Base-by-base conservation (phyloP, 2,329 filamentous ascomycete species). In the Paecilomyces niveus region DNA sequence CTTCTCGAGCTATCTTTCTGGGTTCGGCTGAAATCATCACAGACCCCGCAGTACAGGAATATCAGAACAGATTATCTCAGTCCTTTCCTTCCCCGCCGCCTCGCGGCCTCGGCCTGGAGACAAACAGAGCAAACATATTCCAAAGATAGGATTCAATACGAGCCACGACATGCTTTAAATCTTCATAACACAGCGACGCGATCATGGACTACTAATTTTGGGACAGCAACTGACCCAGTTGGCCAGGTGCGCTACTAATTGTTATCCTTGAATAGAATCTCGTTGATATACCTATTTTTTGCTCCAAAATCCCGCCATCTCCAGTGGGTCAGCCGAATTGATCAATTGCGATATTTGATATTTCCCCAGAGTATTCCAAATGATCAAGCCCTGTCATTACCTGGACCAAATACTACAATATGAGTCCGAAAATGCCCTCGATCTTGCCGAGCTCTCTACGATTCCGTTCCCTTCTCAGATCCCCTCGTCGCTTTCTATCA, bases 381-480 rank as follows among this genome's bases (percentile, higher is more conserved):
- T n/a, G 15, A 18, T 18, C 15, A n/a, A 45, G 15, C n/a, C 35
- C 8, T 29, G 26, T 45, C 15, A 18, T 45, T 18, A 45, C 4
- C 9, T 18, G 4, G 15, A 18, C 21, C n/a, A 45, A 45, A 45
- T 45, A n/a, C 39, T 45, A 24, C 9, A 52, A 52, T 13, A 52
- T 52, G 50, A 13, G 18, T 6, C 13, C 22, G 10, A 52, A 9
- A 31, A 15, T 3, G 21, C 11, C 13, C 22, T 29, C 54, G 15
- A 9, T 45, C 3, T 26, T 24, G 5, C 56, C 60, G 10, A 65
- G 65, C 26, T 65, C 68, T 49, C 54, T 51, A 22, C 58, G 68
- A 21, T 67, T 69, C 11, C 67, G 67, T 11, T 62, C 66, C 24
- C 49, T 31, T 33, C 35, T 54, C 52, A 55, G 57, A 24, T 54